Conservation (phyloP, 495 filamentous ascomycete species). For the Talaromyces nanjingensis region DNA sequence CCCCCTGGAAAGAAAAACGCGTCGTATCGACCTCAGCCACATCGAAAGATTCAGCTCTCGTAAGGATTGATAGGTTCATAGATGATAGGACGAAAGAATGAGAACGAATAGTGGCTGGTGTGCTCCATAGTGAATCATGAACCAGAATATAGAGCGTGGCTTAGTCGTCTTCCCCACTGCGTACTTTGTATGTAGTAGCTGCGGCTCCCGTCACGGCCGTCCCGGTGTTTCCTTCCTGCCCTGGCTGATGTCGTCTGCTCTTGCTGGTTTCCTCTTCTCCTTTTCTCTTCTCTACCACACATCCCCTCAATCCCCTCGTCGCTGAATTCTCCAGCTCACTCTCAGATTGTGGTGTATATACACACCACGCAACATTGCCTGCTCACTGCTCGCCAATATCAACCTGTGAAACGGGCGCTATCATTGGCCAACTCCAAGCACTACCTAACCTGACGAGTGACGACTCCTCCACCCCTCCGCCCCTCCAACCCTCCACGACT, state of each 20-base stretch:
- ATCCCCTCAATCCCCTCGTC: background rate
- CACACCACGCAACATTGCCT: background rate
- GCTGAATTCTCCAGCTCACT: background rate
- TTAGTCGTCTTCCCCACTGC: background rate
- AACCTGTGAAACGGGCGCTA: background rate
- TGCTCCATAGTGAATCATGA: background rate
- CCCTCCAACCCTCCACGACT: constrained; percentile 4
- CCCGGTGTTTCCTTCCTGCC: background rate
- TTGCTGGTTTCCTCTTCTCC: background rate
- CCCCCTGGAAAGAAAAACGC: background rate
- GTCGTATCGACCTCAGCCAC: background rate
- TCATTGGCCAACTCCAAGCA: background rate
- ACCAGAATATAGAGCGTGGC: background rate
- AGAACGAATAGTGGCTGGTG: background rate
- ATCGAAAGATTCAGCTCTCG: background rate
- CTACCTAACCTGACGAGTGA: background rate
- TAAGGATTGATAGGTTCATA: background rate
- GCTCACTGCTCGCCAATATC: background rate
- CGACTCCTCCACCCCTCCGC: constrained; percentile 5
- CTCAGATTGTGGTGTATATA: background rate
- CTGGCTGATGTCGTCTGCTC: background rate
- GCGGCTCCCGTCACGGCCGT: background rate
- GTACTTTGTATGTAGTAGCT: background rate
- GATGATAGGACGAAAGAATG: background rate
- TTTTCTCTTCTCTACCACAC: background rate